These are phyloP conservation scores for Aspergillus haitiensis DNA, from an alignment of 495 filamentous ascomycete genomes.

Conservation along the genomic window DNA sequence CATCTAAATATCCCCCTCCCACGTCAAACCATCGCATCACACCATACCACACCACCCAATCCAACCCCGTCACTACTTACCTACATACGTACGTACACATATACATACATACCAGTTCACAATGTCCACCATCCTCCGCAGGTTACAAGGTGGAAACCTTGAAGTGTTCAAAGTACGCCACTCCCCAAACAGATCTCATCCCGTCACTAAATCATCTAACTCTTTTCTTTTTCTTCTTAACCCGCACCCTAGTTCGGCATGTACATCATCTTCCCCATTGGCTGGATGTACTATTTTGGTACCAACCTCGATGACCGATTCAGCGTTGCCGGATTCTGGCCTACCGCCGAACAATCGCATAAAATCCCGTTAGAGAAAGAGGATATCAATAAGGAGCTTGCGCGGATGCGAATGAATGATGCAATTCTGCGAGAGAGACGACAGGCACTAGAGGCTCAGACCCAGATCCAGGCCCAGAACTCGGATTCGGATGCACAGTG, in stretches of 20 bases:
- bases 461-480: slow-evolving; percentile 33
- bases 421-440: slow-evolving; percentile 50
- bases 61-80: neutral
- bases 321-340: slow-evolving; percentile 89
- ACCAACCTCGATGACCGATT: slow-evolving; percentile 96
- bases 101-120: slow-evolving; percentile 13
- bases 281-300: slow-evolving; percentile 99
- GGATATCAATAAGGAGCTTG: slow-evolving; percentile 77
- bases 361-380: slow-evolving; percentile 85
- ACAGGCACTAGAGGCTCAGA: slow-evolving; percentile 54
- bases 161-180: slow-evolving; percentile 87
- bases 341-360: slow-evolving; percentile 78
- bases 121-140: slow-evolving; percentile 45
- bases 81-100: slow-evolving; percentile 9
- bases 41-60: neutral
- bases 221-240: neutral
- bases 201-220: neutral
- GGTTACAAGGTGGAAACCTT: slow-evolving; percentile 76
- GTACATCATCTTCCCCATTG: slow-evolving; percentile 98
- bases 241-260: slow-evolving; percentile 72
- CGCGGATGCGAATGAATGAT: slow-evolving; percentile 61
- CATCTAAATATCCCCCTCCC: neutral
- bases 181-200: neutral
- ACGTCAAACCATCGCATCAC: neutral
- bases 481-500: slow-evolving; percentile 30